Base-by-base conservation (phyloP, 2,329 filamentous ascomycete genomes). In the Cladosporium halotolerans region DNA sequence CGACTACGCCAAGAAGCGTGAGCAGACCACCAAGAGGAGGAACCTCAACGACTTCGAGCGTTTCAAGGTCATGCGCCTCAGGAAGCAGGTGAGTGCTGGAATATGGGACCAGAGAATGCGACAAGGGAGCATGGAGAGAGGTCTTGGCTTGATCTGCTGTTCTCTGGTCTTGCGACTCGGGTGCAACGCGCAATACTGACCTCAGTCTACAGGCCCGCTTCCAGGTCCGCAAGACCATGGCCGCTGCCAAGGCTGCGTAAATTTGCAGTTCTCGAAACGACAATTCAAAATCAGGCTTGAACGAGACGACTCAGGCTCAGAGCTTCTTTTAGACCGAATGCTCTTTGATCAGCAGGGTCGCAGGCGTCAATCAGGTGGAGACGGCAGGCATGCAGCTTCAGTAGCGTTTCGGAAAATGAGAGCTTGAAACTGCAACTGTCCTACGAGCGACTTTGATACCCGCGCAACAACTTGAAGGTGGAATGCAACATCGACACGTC, bases 11-110 rank as follows among this genome's bases (percentile, higher is more conserved):
- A 93, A 99, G 89, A 91, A 89, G 83, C 84, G 88, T 73, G 84
- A 84, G 67, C 86, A 89, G 79, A 82, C 83, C 69, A 82, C 88
- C 77, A 87, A 89, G 80, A 88, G 93, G 82, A 87, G 86, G 80
- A 83, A 84, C 70, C 82, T 99, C 66, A 95, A 86, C 78, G 93
- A 99, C 83, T 99, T 99, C 74, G 93, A 99, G 82, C 87, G 93
- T 76, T 99, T 97, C 89, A 96, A 99, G 88, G 93, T 97, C 70
- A 82, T 97, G 84, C 86, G 92, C 78, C 82, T 97, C 79, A 95
- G 92, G 87, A 99, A 99, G 86, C 91, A 96, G 86, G 89, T 91
- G 73, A 65, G 81, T 79, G 34, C 16, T 43, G 14, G 36, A 19
- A 8, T 13, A 16, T 5, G 6, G 38, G 23, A 9, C 16, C 13